Conservation (phyloP, 73 alveolate species). For the Paramecium octaurelia region DNA sequence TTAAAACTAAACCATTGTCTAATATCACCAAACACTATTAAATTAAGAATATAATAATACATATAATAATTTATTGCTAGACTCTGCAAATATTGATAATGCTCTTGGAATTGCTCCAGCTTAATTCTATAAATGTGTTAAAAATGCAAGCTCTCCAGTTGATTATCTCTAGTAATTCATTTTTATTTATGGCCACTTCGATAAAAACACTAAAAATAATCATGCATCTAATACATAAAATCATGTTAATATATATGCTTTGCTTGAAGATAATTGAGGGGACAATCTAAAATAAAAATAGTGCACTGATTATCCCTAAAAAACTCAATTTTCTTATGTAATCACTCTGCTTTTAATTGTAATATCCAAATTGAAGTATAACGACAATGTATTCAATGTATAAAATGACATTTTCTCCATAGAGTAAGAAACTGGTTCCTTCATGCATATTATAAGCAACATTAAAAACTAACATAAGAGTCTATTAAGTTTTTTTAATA, state of each 20-base stretch:
- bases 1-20: background rate
- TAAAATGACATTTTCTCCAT: background rate
- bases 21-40: background rate
- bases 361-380: background rate
- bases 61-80: background rate
- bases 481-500: background rate
- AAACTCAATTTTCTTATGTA: background rate
- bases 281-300: background rate
- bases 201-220: background rate
- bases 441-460: background rate
- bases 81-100: background rate
- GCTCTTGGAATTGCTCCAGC: conserved; percentile 47
- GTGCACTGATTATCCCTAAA: background rate
- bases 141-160: background rate
- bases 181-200: background rate
- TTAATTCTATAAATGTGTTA: conserved; percentile 19
- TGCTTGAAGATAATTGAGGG: background rate
- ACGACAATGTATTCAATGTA: background rate
- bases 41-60: background rate
- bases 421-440: background rate
- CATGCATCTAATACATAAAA: background rate
- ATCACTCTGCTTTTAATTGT: background rate
- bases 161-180: background rate
- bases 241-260: background rate
- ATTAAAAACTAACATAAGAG: background rate